Percentiles rank a stretch among this genome's conserved stretches.
These are phyloP conservation scores for Lactarius sanguifluus DNA, from an alignment of 768 basidiomycete genomes.

Conservation along the genomic window DNA sequence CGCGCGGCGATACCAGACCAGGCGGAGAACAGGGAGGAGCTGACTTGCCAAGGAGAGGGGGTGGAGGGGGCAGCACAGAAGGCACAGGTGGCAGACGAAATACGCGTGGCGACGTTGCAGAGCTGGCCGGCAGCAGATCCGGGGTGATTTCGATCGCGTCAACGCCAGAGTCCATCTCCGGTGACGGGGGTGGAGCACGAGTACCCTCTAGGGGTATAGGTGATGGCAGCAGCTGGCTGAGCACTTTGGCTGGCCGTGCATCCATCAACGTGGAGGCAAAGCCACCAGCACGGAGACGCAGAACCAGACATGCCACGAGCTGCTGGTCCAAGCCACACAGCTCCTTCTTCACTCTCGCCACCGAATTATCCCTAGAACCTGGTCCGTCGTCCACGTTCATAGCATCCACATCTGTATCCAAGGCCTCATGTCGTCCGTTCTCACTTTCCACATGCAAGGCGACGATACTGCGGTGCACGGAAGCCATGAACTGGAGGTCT, in stretches of 20 bases:
- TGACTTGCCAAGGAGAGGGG: background rate
- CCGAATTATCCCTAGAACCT: background rate
- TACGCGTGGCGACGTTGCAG: background rate
- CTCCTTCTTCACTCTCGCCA: conserved; percentile 14
- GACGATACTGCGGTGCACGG: conserved; percentile 27
- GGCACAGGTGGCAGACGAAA: conserved; percentile 3
- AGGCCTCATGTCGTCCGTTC: background rate
- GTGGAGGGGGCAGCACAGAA: conserved; percentile 12
- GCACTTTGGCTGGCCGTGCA: background rate
- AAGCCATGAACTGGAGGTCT: conserved; percentile 28
- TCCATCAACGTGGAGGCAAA: conserved; percentile 17
- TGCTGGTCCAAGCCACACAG: conserved; percentile 23
- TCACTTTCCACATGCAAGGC: conserved; percentile 15
- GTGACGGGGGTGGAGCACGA: conserved; percentile 26
- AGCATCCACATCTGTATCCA: background rate
- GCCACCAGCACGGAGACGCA: conserved; percentile 18
- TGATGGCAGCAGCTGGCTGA: background rate
- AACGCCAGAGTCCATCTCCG: conserved; percentile 22
- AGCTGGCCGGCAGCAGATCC: conserved; percentile 23
- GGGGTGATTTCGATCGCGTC: conserved; percentile 19
- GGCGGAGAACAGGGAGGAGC: conserved; percentile 8
- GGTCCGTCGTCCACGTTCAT: conserved; percentile 17
- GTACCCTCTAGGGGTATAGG: conserved; percentile 20
- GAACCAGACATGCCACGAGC: conserved; percentile 19
- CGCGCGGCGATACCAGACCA: conserved; percentile 24